These are phyloP conservation scores for Microbotryum scabiosae DNA, from an alignment of 1,284 basidiomycete genomes.

Conservation along the genomic window DNA sequence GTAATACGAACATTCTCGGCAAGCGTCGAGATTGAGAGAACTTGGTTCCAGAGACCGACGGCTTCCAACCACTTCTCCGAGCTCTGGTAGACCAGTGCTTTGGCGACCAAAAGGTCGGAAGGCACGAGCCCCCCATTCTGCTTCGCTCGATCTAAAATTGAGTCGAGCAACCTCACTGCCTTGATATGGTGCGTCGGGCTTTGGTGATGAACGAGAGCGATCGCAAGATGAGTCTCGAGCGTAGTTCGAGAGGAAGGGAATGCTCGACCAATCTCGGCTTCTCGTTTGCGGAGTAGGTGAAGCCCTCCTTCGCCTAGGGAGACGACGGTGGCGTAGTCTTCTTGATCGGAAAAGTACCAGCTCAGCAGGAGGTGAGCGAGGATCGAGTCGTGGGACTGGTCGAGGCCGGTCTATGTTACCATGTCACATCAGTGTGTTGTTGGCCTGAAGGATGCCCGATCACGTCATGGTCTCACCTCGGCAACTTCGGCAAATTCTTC, in stretches of 20 bases:
- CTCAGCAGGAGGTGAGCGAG: conserved; percentile 57
- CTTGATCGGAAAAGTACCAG: conserved; percentile 53
- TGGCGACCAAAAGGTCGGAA: conserved; percentile 56
- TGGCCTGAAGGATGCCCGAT: conserved; percentile 36
- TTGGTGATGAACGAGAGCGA: conserved; percentile 71
- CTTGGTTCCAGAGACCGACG: conserved; percentile 51
- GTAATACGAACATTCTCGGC: conserved; percentile 51
- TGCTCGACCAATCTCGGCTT: conserved; percentile 53
- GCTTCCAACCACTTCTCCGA: conserved; percentile 65
- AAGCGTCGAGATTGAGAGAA: conserved; percentile 40
- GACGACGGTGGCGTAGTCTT: conserved; percentile 68
- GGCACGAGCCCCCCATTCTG: no score
- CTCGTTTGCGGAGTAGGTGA: conserved; percentile 51
- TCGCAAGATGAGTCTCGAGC: conserved; percentile 59
- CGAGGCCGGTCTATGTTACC: conserved; percentile 51
- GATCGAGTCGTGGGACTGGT: conserved; percentile 53
- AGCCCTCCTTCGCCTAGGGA: conserved; percentile 62
- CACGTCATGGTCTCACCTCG: conserved; percentile 22
- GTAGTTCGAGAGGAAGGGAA: conserved; percentile 19
- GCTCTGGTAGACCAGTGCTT: conserved; percentile 63
- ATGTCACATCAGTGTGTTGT: conserved; percentile 36
- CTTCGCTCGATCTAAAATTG: conserved; percentile 48
- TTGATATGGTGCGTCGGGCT: conserved; percentile 82
- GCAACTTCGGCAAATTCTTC: conserved; percentile 44
- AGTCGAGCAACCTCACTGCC: conserved; percentile 64